Evolutionary conservation across 257 asterid species (phyloP), one percentile per base, ranked within the genome.

Genomic region (Primulina tabacum): DNA sequence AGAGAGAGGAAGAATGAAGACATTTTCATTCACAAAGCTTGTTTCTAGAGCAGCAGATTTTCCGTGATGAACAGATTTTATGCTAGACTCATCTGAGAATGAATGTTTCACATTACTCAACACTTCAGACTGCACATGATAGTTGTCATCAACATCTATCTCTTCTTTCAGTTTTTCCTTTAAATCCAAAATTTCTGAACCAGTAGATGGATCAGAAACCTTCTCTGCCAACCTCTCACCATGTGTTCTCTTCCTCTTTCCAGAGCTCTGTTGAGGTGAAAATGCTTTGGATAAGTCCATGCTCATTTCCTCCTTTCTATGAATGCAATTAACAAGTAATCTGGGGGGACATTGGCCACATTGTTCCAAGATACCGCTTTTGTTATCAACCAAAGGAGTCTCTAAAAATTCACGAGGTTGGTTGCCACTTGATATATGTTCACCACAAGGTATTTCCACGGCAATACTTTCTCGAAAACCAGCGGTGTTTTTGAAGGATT

Each of bases 1-100:
- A 58, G 87, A 77, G 69, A 82, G 81, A 72, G 75, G 60, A 70
- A 70, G 81, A 73, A 72, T 57, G 61, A 85, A 71, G 68, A 65
- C 59, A 70, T 85, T 88, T 76, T 77, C 73, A 72, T 79, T 79
- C 56, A 69, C 75, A 55, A 62, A 73, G 74, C 75, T 79, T 68
- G 81, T 77, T 56, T 76, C 81, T 62, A 34, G 78, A 70, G 57
- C 74, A 73, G 65, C 71, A 71, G 81, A 67, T 67, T 11, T 67
- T 60, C 73, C 64, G 38, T 35, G 70, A 69, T 76, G 82, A 37
- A 65, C 62, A 72, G 82, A 67, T 78, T 79, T 85, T 62, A 74
- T 35, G 73, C 69, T 70, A 60, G 80, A 65, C 60, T 74, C 75
- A 64, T 71, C 72, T 58, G 83, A 63, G 76, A 60, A 68, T 33